Evolutionary conservation across 192 early-diverging fungal genomes (phyloP), one percentile per base, ranked within the genome.

Genomic region (Linnemannia exigua): DNA sequence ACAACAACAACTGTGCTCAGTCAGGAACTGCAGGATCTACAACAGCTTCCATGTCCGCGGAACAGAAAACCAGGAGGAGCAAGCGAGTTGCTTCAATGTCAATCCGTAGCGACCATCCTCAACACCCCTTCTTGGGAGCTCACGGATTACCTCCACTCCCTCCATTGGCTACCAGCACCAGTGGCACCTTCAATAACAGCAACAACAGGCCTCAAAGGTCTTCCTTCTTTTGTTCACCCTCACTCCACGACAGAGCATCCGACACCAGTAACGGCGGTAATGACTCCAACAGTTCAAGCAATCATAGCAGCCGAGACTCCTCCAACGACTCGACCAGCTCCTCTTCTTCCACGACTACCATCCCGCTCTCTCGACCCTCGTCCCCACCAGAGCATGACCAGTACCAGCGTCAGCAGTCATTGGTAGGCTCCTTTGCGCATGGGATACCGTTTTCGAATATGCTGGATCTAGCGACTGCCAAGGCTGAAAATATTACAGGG

Each of bases 401-500:
- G 12, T 52, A 68, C 35, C 31, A 50, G 5, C 38, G 3, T 38
- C 66, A 44, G 9, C 41, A 31, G 22, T 25, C 38, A 6, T 72
- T 70, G 19, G n/a, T 22, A 12, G 67, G 48, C 0, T 22, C 52
- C 12, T 41, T 44, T 51, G 19, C 82, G 7, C 63, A 74, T 31
- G 76, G 47, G 48, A 71, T 84, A 6, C 67, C 76, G 7, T 84
- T 84, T 44, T 84, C 82, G 0, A 84, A 73, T 52, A 74, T 84
- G 63, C 52, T 84, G 31, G 82, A 84, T 51, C 38, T 84, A n/a
- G 82, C 82, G 9, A 84, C 82, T 36, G 82, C 82, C 44, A 84
- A 84, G 46, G 82, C 82, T 5, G 82, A 84, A 17, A 84, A 84
- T 35, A 84, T 84, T 52, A 84, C 82, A 28, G 82, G 82, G 50